Evolutionary conservation across 208 protist genomes (phyloP), one percentile per base, ranked within the genome.

Genomic region (Leishmania arabica): DNA sequence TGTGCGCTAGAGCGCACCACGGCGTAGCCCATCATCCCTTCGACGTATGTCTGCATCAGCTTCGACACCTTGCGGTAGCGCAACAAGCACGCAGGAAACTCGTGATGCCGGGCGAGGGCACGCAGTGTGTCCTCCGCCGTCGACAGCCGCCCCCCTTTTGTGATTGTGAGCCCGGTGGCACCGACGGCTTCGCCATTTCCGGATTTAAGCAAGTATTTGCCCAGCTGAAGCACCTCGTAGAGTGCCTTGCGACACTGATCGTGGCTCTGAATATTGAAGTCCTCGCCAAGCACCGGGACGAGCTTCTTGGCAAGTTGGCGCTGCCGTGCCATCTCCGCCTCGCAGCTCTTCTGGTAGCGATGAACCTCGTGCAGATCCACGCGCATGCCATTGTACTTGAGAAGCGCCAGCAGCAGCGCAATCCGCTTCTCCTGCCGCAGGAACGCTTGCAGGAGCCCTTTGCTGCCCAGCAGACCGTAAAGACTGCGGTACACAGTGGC

Each of bases 211-310:
- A 97, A 82, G 69, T 92, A 77, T 69, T 82, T 86, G 37, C 93
- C 93, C n/a, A 98, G 89, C 40, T 89, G 78, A 27, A 98, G 91
- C n/a, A 95, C 86, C n/a, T 97, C 91, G 77, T 95, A 98, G 7
- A 98, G 77, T 13, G 91, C 93, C 19, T 83, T 78, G 31, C 94
- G 90, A 56, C 92, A 94, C 77, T 98, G 92, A 45, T 98, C 94
- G 66, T 86, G 80, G 79, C 92, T 96, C 77, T 97, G 95, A 51
- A 96, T 89, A 80, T 98, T 98, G 88, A 98, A 97, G 54, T 84
- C 77, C 37, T 82, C 68, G 24, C 58, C 83, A 49, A 92, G 77
- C 34, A 85, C 86, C 6, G 91, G 91, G 40, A 96, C 87, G 19
- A 92, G 78, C 40, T 66, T 77, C 19, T 69, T 56, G 21, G 94